Evolutionary conservation across 2,329 filamentous ascomycete species (phyloP), one percentile per base, ranked within the genome.

Genomic region (Whalleya microplaca): DNA sequence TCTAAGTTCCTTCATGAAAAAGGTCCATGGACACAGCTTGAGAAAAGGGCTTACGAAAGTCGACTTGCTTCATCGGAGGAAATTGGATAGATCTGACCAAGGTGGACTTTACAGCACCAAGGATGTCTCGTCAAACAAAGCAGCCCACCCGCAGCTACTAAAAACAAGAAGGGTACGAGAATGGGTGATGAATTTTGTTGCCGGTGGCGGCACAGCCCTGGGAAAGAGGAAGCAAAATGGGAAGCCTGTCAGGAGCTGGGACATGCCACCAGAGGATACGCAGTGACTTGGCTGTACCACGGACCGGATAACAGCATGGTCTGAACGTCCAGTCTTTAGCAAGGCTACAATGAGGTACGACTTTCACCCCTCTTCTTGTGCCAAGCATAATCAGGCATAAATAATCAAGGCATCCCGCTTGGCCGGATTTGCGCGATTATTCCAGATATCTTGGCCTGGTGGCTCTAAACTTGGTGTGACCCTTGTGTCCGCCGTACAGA

Each of bases 11-110:
- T 98, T 94, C 71, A 82, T 83, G 49, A 84, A 85, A 45, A 87
- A 84, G 65, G 93, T 97, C 0, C 92, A 95, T 66, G 93, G 94
- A 0, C 90, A 96, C 71, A 95, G 89, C 67, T 75, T 97, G 59
- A 84, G 89, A 23, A 84, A 83, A 61, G 85, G 85, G 7, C 81
- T 90, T 65, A 93, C 91, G 3, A 85, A 82, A 59, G 76, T 94
- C 21, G 81, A 87, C 59, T 74, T 96, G 43, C 73, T 96, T 18
- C 85, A 85, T 65, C 80, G 85, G 20, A 75, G 78, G 53, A 79
- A 75, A 57, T 68, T 83, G 8, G 81, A 83, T 55, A 76, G 75
- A 64, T 79, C 69, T 40, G 85, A 82, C 69, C 71, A 67, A 56
- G 79, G 76, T 3, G 87, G 87, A 0, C 75, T 84, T 41, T 91